Conservation (phyloP, 345 rosid genomes). For the Hibiscus trionum region DNA sequence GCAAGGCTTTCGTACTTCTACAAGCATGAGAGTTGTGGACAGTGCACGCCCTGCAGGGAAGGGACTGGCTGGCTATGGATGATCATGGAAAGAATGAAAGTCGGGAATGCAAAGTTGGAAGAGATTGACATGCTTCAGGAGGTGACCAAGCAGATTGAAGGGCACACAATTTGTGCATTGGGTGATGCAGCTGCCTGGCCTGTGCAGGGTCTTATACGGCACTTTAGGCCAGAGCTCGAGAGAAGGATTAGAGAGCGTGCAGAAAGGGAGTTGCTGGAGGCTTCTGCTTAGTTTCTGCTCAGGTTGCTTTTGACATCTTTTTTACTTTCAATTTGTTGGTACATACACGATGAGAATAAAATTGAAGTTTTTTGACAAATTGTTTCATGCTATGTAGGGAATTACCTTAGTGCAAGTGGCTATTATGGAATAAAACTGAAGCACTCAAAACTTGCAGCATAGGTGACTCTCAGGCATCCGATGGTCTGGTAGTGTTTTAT, state of each 20-base stretch:
- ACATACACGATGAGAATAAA: too few species aligned
- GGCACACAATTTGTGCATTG: conserved; percentile 95
- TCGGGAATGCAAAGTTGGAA: conserved; percentile 67
- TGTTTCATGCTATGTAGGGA: neutral
- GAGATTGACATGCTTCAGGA: conserved; percentile 63
- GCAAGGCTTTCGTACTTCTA: conserved; percentile 96
- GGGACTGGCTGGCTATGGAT: conserved; percentile 99
- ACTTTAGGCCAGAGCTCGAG: conserved; percentile 97
- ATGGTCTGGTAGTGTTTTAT: neutral
- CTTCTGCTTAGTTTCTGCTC: conserved; percentile 52
- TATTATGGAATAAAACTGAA: neutral
- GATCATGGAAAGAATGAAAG: conserved; percentile 97
- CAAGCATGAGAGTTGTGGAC: conserved; percentile 98
- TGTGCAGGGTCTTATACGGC: conserved; percentile 92
- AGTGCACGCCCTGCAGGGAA: conserved; percentile 97
- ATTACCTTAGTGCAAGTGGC: neutral
- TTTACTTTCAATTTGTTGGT: neutral
- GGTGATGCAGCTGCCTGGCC: conserved; percentile 99
- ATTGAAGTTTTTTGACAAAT: neutral
- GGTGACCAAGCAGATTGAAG: conserved; percentile 96
- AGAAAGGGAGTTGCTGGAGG: conserved; percentile 83
- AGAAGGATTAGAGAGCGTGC: conserved; percentile 89
- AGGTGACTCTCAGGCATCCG: neutral
- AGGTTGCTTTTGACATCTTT: conserved; percentile 1
- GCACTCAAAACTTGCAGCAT: neutral